Conservation (phyloP, 2,329 filamentous ascomycete genomes). For the Paecilomyces fulvus region DNA sequence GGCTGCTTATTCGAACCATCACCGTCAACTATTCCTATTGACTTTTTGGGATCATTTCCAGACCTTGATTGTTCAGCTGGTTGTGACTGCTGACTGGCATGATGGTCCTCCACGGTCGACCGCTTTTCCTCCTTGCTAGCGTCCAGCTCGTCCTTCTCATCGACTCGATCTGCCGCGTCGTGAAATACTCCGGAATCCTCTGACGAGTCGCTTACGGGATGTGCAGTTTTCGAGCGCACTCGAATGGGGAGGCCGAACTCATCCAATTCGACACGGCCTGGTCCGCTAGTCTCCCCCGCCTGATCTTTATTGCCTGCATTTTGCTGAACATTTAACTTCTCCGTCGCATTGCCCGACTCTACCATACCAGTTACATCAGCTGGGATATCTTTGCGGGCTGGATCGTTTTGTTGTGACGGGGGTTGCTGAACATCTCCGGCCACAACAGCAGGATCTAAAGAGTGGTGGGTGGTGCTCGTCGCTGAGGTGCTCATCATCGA, state of each 20-base stretch:
- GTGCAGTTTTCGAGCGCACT: conserved; percentile 11
- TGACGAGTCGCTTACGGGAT: conserved; percentile 8
- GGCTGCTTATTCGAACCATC: not conserved
- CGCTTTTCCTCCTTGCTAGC: not conserved
- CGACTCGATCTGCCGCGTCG: conserved; percentile 10
- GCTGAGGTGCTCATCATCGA: not conserved
- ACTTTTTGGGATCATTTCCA: not conserved
- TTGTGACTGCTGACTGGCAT: not conserved
- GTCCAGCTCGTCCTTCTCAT: not conserved
- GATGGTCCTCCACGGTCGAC: not conserved
- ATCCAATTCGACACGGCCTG: conserved; percentile 17
- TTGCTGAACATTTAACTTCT: not conserved
- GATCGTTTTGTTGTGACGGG: not conserved
- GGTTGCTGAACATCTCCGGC: not conserved
- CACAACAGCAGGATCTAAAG: not conserved
- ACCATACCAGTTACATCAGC: not conserved
- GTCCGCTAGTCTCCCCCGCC: not conserved
- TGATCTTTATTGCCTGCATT: not conserved
- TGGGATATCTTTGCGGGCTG: not conserved
- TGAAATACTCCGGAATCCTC: conserved; percentile 12
- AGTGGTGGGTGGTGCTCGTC: not conserved
- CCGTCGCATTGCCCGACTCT: not conserved
- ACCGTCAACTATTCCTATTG: not conserved
- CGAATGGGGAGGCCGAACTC: conserved; percentile 34
- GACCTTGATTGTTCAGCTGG: not conserved